Evolutionary conservation across 192 early-diverging fungal genomes (phyloP).

Genomic region (Coemansia furcata): DNA sequence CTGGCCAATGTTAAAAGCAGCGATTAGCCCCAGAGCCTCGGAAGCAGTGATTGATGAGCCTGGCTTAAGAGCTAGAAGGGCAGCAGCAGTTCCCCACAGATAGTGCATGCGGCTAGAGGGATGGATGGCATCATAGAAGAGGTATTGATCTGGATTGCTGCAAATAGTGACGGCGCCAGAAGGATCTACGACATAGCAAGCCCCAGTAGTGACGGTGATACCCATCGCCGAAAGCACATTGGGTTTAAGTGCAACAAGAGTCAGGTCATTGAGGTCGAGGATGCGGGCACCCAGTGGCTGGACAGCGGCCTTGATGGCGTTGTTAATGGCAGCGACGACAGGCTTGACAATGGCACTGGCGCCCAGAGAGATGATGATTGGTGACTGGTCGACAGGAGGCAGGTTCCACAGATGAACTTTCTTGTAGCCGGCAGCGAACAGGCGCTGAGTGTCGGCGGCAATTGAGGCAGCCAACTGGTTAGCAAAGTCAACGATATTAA

Average conservation of each 20-base stretch:
- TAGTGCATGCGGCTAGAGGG: conserved; percentile 7
- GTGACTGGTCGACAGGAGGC: conserved; percentile 5
- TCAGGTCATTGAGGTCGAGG: conserved; percentile 1
- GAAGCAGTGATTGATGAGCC: background rate
- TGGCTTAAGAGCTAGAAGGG: background rate
- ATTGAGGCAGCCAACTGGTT: background rate
- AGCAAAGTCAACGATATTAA: background rate
- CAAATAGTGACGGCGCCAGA: conserved; percentile 3
- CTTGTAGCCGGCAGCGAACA: conserved; percentile 10
- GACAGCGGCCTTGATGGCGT: background rate
- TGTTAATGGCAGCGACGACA: background rate
- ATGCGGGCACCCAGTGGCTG: background rate
- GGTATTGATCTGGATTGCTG: conserved; percentile 9
- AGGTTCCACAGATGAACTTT: conserved; percentile 8
- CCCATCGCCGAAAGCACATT: conserved; percentile 3
- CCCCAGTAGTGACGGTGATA: background rate
- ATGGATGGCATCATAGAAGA: conserved; percentile 13
- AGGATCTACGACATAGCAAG: background rate
- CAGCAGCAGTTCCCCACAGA: conserved; percentile 2
- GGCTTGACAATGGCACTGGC: conserved; percentile 1
- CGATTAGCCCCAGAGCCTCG: conserved; percentile 1
- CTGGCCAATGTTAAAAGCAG: background rate
- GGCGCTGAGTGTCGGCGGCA: background rate
- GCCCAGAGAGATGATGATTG: background rate
- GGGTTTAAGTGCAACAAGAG: background rate